A percentile compares a stretch with the other conserved stretches of the same genome.
phyloP scores from a whole-genome alignment of 345 rosid species.

The Arabidopsis arenosa region DNA sequence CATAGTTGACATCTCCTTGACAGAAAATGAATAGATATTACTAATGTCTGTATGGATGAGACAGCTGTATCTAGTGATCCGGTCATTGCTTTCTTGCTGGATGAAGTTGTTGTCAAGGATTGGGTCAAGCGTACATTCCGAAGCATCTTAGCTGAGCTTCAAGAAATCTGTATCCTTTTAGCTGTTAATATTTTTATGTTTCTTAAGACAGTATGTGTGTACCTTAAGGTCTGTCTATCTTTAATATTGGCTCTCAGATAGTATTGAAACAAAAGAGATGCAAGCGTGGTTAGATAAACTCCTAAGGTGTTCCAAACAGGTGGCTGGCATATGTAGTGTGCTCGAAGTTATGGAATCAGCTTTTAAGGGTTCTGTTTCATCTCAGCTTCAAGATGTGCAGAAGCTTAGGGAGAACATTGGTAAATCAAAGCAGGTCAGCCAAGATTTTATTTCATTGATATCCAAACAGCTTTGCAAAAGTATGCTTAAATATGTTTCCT shows the following conservation, averaged over 20 bases:
- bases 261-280: slow-evolving; percentile 66
- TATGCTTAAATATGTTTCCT: not conserved
- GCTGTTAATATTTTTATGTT: slow-evolving; percentile 34
- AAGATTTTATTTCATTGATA: not conserved
- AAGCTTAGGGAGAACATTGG: slow-evolving; percentile 73
- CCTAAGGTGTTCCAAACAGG: slow-evolving; percentile 57
- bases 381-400: slow-evolving; percentile 80
- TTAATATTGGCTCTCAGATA: slow-evolving; percentile 65
- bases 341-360: slow-evolving; percentile 87
- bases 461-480: slow-evolving; percentile 6
- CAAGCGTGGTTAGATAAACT: slow-evolving; percentile 59
- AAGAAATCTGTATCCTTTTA: slow-evolving; percentile 81
- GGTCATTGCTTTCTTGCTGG: slow-evolving; percentile 91
- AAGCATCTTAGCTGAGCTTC: slow-evolving; percentile 64
- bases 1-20: slow-evolving; percentile 51
- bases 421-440: slow-evolving; percentile 89
- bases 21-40: slow-evolving; percentile 73
- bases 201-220: not conserved
- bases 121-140: slow-evolving; percentile 90
- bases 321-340: slow-evolving; percentile 72
- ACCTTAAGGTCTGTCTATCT: slow-evolving; percentile 42
- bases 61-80: slow-evolving; percentile 98
- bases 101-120: slow-evolving; percentile 98
- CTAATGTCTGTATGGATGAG: slow-evolving; percentile 98
- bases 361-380: slow-evolving; percentile 74